phyloP scores from a whole-genome alignment of 371 early-diverging fungal species.

The Vairimorpha necatrix region DNA sequence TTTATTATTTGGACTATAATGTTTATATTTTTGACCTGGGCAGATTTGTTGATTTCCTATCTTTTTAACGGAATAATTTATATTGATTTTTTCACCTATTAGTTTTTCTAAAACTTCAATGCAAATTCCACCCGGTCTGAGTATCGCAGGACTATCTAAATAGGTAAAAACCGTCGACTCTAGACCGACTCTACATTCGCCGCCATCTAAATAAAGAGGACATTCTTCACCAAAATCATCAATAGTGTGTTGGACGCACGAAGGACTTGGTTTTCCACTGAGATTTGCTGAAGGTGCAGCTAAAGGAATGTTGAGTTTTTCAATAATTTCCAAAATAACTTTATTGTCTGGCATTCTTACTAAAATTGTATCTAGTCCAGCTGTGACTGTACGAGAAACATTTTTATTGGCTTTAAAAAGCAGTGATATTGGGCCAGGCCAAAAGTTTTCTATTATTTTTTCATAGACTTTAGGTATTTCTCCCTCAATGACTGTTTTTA shows the following conservation, averaged over 20 bases:
- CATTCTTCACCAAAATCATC: slow-evolving; percentile 77
- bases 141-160: slow-evolving; percentile 70
- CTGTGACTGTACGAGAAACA: slow-evolving; percentile 74
- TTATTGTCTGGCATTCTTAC: slow-evolving; percentile 87
- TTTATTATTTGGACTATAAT: slow-evolving; percentile 77
- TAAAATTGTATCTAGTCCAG: slow-evolving; percentile 79
- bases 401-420: slow-evolving; percentile 71
- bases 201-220: slow-evolving; percentile 81
- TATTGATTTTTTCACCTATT: slow-evolving; percentile 9
- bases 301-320: slow-evolving; percentile 76
- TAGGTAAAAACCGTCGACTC: slow-evolving; percentile 89
- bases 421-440: slow-evolving; percentile 97
- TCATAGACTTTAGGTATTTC: slow-evolving; percentile 55
- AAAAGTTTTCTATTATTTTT: slow-evolving; percentile 68
- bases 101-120: slow-evolving; percentile 69
- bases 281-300: slow-evolving; percentile 99
- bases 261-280: slow-evolving; percentile 88
- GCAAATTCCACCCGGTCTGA: slow-evolving; percentile 94
- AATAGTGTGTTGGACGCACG: slow-evolving; percentile 78
- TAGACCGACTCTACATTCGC: slow-evolving; percentile 79
- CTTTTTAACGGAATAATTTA: slow-evolving; percentile 10
- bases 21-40: slow-evolving; percentile 97
- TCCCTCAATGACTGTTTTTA: slow-evolving; percentile 68
- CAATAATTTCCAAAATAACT: slow-evolving; percentile 79
- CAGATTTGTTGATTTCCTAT: slow-evolving; percentile 69